Conservation (phyloP, 768 basidiomycete species). For the Krasilnikovozyma curviuscula region DNA sequence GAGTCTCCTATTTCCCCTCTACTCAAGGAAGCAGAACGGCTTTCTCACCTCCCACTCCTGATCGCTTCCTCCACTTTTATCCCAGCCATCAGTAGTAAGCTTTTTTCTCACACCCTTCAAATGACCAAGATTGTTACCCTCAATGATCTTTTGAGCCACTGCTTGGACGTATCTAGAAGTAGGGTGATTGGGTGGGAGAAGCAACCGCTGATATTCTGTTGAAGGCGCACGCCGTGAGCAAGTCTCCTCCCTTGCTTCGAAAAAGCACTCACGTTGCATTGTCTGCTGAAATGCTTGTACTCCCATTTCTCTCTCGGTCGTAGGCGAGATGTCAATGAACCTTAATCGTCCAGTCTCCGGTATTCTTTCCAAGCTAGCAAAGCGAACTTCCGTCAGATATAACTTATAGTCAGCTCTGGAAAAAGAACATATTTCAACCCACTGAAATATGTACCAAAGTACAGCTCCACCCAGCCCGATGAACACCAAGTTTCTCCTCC, state of each 20-base stretch:
- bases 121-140: conserved; percentile 49
- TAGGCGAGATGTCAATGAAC: conserved; percentile 58
- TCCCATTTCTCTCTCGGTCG: conserved; percentile 39
- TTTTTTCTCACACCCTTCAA: conserved; percentile 27
- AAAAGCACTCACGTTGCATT: too few relatives aligned
- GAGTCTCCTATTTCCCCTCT: background rate
- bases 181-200: conserved; percentile 50
- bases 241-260: too few relatives aligned
- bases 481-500: too few relatives aligned
- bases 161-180: conserved; percentile 46
- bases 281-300: too few relatives aligned
- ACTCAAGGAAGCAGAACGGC: background rate
- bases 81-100: conserved; percentile 11
- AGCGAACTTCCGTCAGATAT: too few relatives aligned
- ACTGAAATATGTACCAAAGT: too few relatives aligned
- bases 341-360: conserved; percentile 75
- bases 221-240: background rate
- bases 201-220: conserved; percentile 39
- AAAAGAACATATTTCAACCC: too few relatives aligned
- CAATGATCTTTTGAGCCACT: conserved; percentile 49
- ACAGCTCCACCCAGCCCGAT: too few relatives aligned
- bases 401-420: too few relatives aligned
- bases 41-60: conserved; percentile 12
- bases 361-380: too few relatives aligned
- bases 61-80: conserved; percentile 12